These are phyloP conservation scores for Ophiostoma sp. DNA, from an alignment of 2,329 filamentous ascomycete species.

Conservation along the genomic window DNA sequence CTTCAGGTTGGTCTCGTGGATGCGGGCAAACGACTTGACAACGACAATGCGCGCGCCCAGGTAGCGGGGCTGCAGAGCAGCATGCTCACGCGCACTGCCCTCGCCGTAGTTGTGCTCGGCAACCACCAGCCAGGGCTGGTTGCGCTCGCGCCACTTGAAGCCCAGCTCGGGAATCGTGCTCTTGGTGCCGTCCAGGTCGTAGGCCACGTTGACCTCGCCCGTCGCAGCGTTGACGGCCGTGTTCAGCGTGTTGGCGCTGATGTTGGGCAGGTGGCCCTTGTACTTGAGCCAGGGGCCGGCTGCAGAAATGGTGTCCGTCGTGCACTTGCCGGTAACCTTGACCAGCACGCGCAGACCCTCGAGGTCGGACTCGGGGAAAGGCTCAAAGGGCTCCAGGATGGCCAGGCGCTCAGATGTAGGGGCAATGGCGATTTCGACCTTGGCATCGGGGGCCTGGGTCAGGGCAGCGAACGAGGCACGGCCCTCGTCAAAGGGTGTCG, in stretches of 20 bases:
- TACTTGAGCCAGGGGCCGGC: constrained; percentile 98
- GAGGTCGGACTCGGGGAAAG: constrained; percentile 75
- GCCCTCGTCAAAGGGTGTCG: constrained; percentile 67
- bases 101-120: constrained; percentile 97
- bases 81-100: constrained; percentile 80
- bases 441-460: constrained; percentile 65
- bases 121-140: constrained; percentile 82
- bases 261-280: constrained; percentile 98
- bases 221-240: constrained; percentile 90
- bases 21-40: constrained; percentile 75
- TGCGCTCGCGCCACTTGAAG: constrained; percentile 70
- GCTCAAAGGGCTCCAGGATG: constrained; percentile 79
- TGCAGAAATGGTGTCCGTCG: constrained; percentile 96
- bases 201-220: constrained; percentile 84
- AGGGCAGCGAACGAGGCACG: constrained; percentile 68
- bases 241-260: constrained; percentile 94
- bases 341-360: constrained; percentile 77
- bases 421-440: constrained; percentile 68
- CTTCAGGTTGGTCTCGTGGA: constrained; percentile 91
- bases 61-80: constrained; percentile 78
- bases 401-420: constrained; percentile 88
- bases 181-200: constrained; percentile 71
- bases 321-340: constrained; percentile 97
- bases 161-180: constrained; percentile 84
- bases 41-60: constrained; percentile 79